These are phyloP conservation scores for Salisapilia sapeloensis DNA, from an alignment of 352 stramenopile species.

Conservation along the genomic window DNA sequence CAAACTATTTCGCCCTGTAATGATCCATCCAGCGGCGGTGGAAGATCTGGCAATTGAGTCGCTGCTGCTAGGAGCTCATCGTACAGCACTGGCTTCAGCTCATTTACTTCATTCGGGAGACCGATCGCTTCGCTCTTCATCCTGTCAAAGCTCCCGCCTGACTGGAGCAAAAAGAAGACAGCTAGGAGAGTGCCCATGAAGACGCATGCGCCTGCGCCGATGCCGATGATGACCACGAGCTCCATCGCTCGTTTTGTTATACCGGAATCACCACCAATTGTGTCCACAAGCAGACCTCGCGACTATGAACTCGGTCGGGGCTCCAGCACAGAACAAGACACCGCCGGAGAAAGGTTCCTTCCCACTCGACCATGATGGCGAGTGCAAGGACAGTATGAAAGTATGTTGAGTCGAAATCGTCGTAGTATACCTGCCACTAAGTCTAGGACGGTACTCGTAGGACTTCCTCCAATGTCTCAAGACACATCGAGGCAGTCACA, in stretches of 20 bases:
- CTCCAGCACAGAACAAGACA: slow-evolving; percentile 46
- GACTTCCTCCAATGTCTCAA: slow-evolving; percentile 75
- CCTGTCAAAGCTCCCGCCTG: slow-evolving; percentile 77
- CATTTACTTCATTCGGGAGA: slow-evolving; percentile 25
- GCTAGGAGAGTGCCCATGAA: slow-evolving; percentile 68
- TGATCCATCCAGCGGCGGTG: slow-evolving; percentile 10
- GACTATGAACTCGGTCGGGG: slow-evolving; percentile 66
- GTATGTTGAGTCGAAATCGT: slow-evolving; percentile 5
- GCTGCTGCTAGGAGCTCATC: slow-evolving; percentile 62
- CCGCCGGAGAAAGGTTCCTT: slow-evolving; percentile 84
- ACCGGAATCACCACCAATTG: not conserved
- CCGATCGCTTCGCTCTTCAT: slow-evolving; percentile 68
- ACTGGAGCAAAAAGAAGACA: slow-evolving; percentile 70
- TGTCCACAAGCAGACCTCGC: not conserved
- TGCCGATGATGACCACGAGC: slow-evolving; percentile 39
- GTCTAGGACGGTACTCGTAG: slow-evolving; percentile 8
- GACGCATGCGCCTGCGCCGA: slow-evolving; percentile 63
- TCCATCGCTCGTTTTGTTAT: slow-evolving; percentile 2
- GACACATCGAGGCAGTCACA: slow-evolving; percentile 65
- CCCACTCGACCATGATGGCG: slow-evolving; percentile 80
- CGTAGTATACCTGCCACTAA: slow-evolving; percentile 2
- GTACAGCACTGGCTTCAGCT: slow-evolving; percentile 76
- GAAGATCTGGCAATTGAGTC: slow-evolving; percentile 12
- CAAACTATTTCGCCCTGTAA: slow-evolving; percentile 20
- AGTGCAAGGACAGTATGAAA: slow-evolving; percentile 82